Percentiles rank a stretch among this genome's conserved stretches.
These are phyloP conservation scores for Hypoxylon sp. DNA, from an alignment of 2,329 filamentous ascomycete genomes.

Conservation along the genomic window DNA sequence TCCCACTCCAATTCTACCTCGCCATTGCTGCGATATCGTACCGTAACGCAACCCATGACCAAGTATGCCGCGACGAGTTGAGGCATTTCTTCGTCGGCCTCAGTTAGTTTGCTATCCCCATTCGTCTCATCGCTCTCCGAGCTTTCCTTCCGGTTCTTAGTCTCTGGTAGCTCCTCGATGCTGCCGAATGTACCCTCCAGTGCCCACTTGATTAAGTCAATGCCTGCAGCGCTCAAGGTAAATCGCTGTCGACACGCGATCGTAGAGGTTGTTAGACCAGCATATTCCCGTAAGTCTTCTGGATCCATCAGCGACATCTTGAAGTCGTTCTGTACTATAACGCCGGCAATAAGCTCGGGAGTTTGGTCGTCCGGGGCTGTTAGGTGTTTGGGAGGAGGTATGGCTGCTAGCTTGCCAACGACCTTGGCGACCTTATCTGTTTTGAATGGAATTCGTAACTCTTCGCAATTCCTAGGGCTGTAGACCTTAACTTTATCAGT, in stretches of 20 bases:
- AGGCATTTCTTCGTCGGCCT: slow-evolving; percentile 75
- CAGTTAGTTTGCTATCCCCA: slow-evolving; percentile 61
- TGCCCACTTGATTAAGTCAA: slow-evolving; percentile 94
- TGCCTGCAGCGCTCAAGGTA: slow-evolving; percentile 86
- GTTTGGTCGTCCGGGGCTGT: slow-evolving; percentile 52
- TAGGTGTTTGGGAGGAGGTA: slow-evolving; percentile 73
- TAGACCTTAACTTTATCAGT: slow-evolving; percentile 89
- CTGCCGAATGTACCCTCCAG: slow-evolving; percentile 94
- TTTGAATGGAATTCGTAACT: slow-evolving; percentile 94
- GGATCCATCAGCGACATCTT: slow-evolving; percentile 97
- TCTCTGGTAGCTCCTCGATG: slow-evolving; percentile 78
- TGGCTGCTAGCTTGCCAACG: slow-evolving; percentile 90
- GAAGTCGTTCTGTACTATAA: slow-evolving; percentile 97
- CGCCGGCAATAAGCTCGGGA: slow-evolving; percentile 80
- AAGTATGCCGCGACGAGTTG: slow-evolving; percentile 70
- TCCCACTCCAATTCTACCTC: slow-evolving; percentile 97
- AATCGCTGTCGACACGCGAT: slow-evolving; percentile 94
- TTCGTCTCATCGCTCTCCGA: slow-evolving; percentile 54
- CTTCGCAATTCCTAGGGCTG: slow-evolving; percentile 94
- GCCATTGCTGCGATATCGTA: slow-evolving; percentile 82
- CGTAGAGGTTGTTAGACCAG: slow-evolving; percentile 94
- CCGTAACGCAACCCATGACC: slow-evolving; percentile 91
- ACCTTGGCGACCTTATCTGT: slow-evolving; percentile 97
- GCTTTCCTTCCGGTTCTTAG: slow-evolving; percentile 60
- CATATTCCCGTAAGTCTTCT: slow-evolving; percentile 95